Conservation (phyloP, 352 stramenopile genomes). For the Pythium dissimile region DNA sequence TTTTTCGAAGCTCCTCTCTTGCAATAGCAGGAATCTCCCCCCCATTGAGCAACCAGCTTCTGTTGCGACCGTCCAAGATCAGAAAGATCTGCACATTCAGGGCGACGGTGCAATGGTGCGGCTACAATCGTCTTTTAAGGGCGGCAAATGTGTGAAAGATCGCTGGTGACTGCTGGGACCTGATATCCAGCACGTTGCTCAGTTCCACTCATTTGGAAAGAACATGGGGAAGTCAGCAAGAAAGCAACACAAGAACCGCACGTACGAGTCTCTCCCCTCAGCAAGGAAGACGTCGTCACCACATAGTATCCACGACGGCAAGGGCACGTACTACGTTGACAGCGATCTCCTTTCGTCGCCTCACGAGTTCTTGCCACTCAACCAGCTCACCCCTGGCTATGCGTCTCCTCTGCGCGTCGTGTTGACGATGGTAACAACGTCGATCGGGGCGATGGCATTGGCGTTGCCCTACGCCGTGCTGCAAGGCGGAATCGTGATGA, state of each 20-base stretch:
- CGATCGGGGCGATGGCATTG: conserved; percentile 35
- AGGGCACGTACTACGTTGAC: conserved; percentile 23
- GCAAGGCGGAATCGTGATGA: conserved; percentile 42
- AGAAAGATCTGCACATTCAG: not conserved
- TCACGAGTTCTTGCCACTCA: conserved; percentile 39
- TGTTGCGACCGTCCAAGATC: not conserved
- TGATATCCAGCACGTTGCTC: not conserved
- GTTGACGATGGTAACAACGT: conserved; percentile 29
- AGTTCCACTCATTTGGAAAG: not conserved
- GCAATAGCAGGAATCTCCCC: too few species aligned
- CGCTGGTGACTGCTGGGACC: not conserved
- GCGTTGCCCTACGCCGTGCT: conserved; percentile 41
- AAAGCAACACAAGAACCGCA: conserved; percentile 35
- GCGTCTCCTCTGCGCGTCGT: conserved; percentile 30
- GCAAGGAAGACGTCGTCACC: conserved; percentile 24
- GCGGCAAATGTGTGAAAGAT: not conserved
- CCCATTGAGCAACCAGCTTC: not conserved
- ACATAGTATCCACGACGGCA: conserved; percentile 39
- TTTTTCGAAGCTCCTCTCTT: too few species aligned
- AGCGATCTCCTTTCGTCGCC: conserved; percentile 45
- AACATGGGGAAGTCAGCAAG: conserved; percentile 36
- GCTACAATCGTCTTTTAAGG: not conserved
- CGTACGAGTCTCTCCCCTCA: conserved; percentile 25
- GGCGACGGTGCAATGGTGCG: too few species aligned
- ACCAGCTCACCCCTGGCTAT: conserved; percentile 34